phyloP scores from a whole-genome alignment of 2,329 filamentous ascomycete genomes.

The Arachnomyces sp. region DNA sequence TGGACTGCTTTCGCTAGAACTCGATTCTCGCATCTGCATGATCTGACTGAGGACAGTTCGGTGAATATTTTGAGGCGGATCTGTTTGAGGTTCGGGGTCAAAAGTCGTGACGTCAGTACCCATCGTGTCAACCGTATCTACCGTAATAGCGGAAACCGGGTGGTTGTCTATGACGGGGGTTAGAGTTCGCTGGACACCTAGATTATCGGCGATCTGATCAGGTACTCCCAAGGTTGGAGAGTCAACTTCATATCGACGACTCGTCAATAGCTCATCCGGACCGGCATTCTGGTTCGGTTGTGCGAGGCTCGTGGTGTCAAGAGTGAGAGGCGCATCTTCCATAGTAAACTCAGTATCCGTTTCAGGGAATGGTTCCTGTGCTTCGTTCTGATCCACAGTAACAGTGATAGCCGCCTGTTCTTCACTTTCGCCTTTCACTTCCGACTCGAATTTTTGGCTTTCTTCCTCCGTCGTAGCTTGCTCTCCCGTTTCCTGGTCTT shows the following conservation, averaged over 20 bases:
- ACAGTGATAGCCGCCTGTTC: conserved; percentile 8
- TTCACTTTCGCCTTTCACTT: conserved; percentile 14
- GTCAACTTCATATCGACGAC: conserved; percentile 27
- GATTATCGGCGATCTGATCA: conserved; percentile 9
- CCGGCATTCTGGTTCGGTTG: conserved; percentile 1
- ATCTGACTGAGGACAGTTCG: conserved; percentile 42
- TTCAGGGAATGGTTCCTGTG: too few relatives aligned
- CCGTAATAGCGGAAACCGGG: conserved; percentile 54
- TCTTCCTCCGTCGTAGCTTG: conserved; percentile 17
- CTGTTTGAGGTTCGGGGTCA: conserved; percentile 63
- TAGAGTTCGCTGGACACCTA: conserved; percentile 2
- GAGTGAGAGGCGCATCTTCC: conserved; percentile 11
- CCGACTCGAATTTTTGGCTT: conserved; percentile 1
- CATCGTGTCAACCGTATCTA: conserved; percentile 38
- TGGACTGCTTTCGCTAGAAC: conserved; percentile 34
- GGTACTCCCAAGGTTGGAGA: conserved; percentile 38
- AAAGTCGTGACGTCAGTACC: conserved; percentile 56
- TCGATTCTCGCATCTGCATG: conserved; percentile 41
- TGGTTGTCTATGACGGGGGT: conserved; percentile 37
- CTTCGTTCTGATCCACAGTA: background rate
- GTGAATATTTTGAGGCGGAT: conserved; percentile 37
- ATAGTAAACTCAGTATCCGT: conserved; percentile 3
- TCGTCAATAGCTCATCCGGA: conserved; percentile 2
- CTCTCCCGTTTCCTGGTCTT: conserved; percentile 42
- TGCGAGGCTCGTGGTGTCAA: conserved; percentile 18